Conservation (phyloP, 2,329 filamentous ascomycete species). For the Pezicula carpinea region DNA sequence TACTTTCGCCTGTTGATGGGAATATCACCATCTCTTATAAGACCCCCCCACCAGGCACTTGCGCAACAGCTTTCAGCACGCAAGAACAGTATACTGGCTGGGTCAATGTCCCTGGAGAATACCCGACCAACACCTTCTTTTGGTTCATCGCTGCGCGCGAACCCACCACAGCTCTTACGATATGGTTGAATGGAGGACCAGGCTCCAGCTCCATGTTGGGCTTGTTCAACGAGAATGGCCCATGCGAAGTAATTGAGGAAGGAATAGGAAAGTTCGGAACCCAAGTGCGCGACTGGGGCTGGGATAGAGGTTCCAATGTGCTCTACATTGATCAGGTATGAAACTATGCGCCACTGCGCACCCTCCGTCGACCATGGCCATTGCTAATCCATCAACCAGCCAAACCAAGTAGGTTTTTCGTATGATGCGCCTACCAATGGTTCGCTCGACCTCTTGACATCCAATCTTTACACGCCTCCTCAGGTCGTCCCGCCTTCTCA, state of each 20-base stretch:
- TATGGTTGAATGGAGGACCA: slow-evolving; percentile 66
- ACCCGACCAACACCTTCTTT: slow-evolving; percentile 45
- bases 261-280: slow-evolving; percentile 48
- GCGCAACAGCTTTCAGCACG: slow-evolving; percentile 56
- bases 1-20: slow-evolving; percentile 57
- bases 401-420: slow-evolving; percentile 66
- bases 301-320: slow-evolving; percentile 57
- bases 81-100: slow-evolving; percentile 71
- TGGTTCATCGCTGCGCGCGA: slow-evolving; percentile 42
- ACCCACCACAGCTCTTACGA: slow-evolving; percentile 46
- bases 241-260: slow-evolving; percentile 45
- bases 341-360: slow-evolving; percentile 4
- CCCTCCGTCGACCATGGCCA: slow-evolving; percentile 31
- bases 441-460: slow-evolving; percentile 45
- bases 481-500: slow-evolving; percentile 25
- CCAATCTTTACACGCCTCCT: slow-evolving; percentile 35
- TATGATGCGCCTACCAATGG: slow-evolving; percentile 61
- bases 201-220: slow-evolving; percentile 61
- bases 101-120: slow-evolving; percentile 55
- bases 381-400: slow-evolving; percentile 43
- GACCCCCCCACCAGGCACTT: slow-evolving; percentile 52
- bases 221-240: slow-evolving; percentile 57
- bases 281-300: slow-evolving; percentile 56
- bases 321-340: slow-evolving; percentile 47
- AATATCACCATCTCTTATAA: slow-evolving; percentile 67